These are phyloP conservation scores for Nicotiana sylvestris DNA, from an alignment of 257 asterid species.

Conservation along the genomic window DNA sequence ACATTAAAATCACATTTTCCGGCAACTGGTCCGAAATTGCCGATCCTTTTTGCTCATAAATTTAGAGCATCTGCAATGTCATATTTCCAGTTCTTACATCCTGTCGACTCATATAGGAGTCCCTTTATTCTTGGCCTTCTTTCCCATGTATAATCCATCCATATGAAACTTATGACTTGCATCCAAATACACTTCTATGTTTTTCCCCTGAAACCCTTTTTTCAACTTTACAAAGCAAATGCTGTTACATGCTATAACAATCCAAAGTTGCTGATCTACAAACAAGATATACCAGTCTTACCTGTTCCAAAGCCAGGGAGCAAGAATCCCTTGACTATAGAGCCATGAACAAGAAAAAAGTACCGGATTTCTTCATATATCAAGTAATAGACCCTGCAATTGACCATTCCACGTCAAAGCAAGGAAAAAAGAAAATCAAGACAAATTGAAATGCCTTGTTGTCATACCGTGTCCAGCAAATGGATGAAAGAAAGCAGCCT, in stretches of 20 bases:
- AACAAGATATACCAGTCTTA: slow-evolving; percentile 9
- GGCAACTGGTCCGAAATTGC: not conserved
- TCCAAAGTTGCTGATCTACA: slow-evolving; percentile 4
- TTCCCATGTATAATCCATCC: not conserved
- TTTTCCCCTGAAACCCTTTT: not conserved
- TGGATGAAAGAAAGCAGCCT: slow-evolving; percentile 27
- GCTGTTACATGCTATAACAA: not conserved
- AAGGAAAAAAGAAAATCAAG: not conserved
- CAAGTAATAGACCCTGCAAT: slow-evolving; percentile 32
- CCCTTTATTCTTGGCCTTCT: not conserved
- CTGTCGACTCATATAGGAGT: not conserved
- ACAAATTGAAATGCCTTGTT: not conserved
- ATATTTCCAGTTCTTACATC: not conserved
- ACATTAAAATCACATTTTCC: not conserved
- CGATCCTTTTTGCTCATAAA: not conserved
- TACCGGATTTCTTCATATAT: slow-evolving; percentile 30
- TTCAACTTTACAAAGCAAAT: not conserved
- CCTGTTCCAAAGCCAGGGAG: slow-evolving; percentile 30
- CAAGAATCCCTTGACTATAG: slow-evolving; percentile 28
- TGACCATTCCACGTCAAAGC: not conserved
- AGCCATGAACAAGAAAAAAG: slow-evolving; percentile 28
- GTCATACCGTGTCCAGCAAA: slow-evolving; percentile 30
- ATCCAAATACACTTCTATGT: not conserved
- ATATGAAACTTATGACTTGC: not conserved
- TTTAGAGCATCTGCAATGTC: not conserved